A percentile compares a stretch with the other conserved stretches of the same genome.
Conservation (phyloP, 2,329 filamentous ascomycete species). For the Fusarium sp. region DNA sequence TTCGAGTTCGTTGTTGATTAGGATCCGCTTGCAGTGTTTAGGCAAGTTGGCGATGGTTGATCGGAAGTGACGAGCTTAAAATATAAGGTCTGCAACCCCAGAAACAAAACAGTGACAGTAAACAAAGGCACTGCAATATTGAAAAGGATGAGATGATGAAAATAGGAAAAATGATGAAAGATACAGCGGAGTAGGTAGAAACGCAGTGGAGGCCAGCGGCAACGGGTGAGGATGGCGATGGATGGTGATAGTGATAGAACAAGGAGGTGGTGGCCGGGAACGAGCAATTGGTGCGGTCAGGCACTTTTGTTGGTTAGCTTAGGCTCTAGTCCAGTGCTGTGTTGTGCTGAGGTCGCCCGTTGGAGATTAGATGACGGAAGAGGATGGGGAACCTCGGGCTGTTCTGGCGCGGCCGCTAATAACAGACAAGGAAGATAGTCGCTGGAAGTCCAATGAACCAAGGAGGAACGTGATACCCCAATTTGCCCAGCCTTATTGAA, state of each 20-base stretch:
- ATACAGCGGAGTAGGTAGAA: constrained; percentile 10
- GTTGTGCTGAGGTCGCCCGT: constrained; percentile 18
- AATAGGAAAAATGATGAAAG: constrained; percentile 19
- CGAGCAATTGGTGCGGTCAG: constrained; percentile 46
- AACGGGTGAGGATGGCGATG: constrained; percentile 8
- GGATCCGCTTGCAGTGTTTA: constrained; percentile 26
- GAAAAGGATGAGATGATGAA: constrained; percentile 27
- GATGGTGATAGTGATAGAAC: constrained; percentile 41
- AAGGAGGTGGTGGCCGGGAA: constrained; percentile 42
- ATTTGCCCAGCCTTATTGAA: constrained; percentile 34
- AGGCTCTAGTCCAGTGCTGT: constrained; percentile 10
- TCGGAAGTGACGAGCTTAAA: constrained; percentile 34
- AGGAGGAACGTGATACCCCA: constrained; percentile 24
- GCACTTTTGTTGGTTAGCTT: constrained; percentile 38
- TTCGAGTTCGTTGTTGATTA: constrained; percentile 32
- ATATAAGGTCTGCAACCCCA: constrained; percentile 27
- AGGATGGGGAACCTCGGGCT: constrained; percentile 30
- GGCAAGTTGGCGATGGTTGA: constrained; percentile 17
- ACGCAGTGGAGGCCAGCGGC: constrained; percentile 16
- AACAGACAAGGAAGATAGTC: constrained; percentile 24
- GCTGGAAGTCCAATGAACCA: constrained; percentile 11
- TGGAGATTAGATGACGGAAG: constrained; percentile 44
- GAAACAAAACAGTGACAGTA: constrained; percentile 15
- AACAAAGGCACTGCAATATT: constrained; percentile 18
- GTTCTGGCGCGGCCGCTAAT: constrained; percentile 12